A percentile compares a stretch with the other conserved stretches of the same genome.
These are phyloP conservation scores for Pyricularia pennisetigena DNA, from an alignment of 2,329 filamentous ascomycete genomes.

Conservation along the genomic window DNA sequence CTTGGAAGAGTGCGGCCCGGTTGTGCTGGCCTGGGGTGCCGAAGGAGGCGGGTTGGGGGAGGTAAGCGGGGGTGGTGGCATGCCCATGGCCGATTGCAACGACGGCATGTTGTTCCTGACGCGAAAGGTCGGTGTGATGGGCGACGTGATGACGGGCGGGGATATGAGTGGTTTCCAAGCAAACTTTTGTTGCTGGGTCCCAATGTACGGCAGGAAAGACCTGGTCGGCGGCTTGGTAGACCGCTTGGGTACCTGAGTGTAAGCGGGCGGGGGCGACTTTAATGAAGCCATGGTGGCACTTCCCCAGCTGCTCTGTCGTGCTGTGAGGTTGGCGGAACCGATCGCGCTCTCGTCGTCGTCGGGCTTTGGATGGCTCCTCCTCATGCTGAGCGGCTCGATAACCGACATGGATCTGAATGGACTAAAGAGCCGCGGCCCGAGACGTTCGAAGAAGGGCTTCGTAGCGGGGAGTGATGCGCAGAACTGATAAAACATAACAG, in stretches of 20 bases:
- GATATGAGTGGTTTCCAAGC: conserved; percentile 1
- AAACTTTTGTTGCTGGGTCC: neutral
- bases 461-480: conserved; percentile 33
- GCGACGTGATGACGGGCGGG: neutral
- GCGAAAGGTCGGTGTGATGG: conserved; percentile 1
- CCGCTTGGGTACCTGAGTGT: neutral
- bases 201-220: neutral
- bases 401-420: conserved; percentile 1
- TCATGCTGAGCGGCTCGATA: conserved; percentile 9
- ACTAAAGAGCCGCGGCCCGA: conserved; percentile 20
- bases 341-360: neutral
- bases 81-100: neutral
- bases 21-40: neutral
- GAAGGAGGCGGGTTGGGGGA: neutral
- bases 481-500: conserved; percentile 19
- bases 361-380: neutral
- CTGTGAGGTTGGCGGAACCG: neutral
- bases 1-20: neutral
- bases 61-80: neutral
- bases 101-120: neutral
- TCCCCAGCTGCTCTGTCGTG: neutral
- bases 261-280: neutral
- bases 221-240: neutral
- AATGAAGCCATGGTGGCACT: neutral
- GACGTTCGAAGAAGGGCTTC: conserved; percentile 31